Evolutionary conservation across 176 grass and related monocot genomes (phyloP).

Genomic region (Cymbopogon citratus): DNA sequence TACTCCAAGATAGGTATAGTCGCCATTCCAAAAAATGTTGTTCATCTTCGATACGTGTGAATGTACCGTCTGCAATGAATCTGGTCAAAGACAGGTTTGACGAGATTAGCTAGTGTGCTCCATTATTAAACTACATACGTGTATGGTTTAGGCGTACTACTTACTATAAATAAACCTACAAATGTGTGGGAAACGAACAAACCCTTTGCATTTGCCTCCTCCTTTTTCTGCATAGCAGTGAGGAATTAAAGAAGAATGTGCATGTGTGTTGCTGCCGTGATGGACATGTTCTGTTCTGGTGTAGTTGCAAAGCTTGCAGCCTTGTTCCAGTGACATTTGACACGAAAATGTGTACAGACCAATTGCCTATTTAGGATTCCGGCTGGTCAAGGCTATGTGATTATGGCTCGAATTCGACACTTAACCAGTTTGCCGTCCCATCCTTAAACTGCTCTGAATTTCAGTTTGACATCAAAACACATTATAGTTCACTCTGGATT

Average conservation of each 20-base stretch:
- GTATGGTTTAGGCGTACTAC: neutral
- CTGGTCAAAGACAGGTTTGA: slow-evolving; percentile 12
- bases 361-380: neutral
- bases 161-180: neutral
- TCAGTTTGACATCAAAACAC: neutral
- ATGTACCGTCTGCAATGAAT: neutral
- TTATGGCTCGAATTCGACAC: neutral
- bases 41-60: neutral
- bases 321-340: neutral
- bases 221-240: neutral
- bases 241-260: neutral
- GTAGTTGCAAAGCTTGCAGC: neutral
- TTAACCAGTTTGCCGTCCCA: neutral
- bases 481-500: neutral
- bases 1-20: neutral
- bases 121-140: neutral
- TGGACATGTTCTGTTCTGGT: neutral
- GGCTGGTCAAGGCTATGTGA: neutral
- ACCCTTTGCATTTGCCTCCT: neutral
- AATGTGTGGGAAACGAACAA: slow-evolving; percentile 19
- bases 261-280: neutral
- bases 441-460: neutral
- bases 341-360: neutral
- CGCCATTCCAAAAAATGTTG: neutral
- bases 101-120: neutral